Evolutionary conservation across 2,329 filamentous ascomycete species (phyloP), one percentile per base, ranked within the genome.

Genomic region (Cryphonectria nitschkei): DNA sequence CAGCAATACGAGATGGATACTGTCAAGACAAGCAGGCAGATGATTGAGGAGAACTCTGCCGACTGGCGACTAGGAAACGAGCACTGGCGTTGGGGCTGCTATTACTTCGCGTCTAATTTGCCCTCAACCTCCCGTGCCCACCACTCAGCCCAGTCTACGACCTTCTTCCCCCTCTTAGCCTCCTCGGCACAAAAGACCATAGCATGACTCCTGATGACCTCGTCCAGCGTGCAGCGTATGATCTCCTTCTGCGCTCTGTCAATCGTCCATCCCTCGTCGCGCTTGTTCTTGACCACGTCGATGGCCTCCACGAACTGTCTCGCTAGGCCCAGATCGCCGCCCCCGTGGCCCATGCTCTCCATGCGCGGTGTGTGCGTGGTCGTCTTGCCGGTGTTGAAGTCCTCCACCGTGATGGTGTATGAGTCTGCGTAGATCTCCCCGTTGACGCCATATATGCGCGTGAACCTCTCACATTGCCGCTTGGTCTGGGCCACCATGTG

Each of bases 151-250:
- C 93, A 98, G 75, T 92, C 86, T 4, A 98, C 82, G 9, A 96
- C 90, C 78, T 87, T 90, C 77, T 87, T 89, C 66, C 86, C 85
- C 65, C 83, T 84, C 76, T 95, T 88, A 6, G 95, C 94, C 76
- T 97, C 92, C 81, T 98, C 96, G 0, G 95, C 96, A 34, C 94
- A 95, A 83, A 98, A 99, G 0, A 98, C 95, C 81, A 96, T 88
- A 1, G 93, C 95, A 82, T 98, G 96, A 77, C 94, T 97, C 65
- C 92, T 86, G n/a, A 98, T 86, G 1, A 92, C 89, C 77, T 98
- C 96, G 70, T 97, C 93, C 9, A 97, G 82, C 16, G 91, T 92
- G 80, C 93, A 97, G 0, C 94, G 94, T 37, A 98, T 84, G 78
- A 91, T 89, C 76, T 90, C 84, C 70, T 85, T 84, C 84, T 98